Percentiles rank a stretch among this genome's conserved stretches.
These are phyloP conservation scores for Tilletia caries DNA, from an alignment of 1,284 basidiomycete species.

Conservation along the genomic window DNA sequence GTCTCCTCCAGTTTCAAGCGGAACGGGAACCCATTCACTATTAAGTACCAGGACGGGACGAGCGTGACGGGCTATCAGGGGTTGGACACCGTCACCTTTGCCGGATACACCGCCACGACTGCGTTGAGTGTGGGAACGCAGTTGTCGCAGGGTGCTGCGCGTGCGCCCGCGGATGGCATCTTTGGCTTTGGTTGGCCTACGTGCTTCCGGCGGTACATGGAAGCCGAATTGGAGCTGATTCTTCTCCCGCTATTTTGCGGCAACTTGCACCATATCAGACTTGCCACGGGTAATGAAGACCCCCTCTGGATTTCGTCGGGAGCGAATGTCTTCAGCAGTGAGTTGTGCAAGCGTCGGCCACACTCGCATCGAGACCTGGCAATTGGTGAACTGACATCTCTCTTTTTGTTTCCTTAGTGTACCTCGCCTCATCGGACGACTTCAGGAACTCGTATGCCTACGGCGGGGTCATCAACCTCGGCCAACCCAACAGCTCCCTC, in stretches of 20 bases:
- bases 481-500: conserved; percentile 52
- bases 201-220: neutral
- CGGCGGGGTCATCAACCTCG: conserved; percentile 55
- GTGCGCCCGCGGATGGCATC: conserved; percentile 55
- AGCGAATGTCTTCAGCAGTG: conserved; percentile 56
- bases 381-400: too few species aligned
- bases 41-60: conserved; percentile 5
- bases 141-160: conserved; percentile 48
- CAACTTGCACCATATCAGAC: too few species aligned
- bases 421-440: conserved; percentile 7
- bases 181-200: conserved; percentile 49
- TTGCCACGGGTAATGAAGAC: conserved; percentile 55
- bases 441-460: conserved; percentile 2
- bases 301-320: conserved; percentile 66
- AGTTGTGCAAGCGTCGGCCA: too few species aligned
- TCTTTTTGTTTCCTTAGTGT: conserved; percentile 1
- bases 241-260: too few species aligned
- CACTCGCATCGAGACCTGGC: too few species aligned
- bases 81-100: conserved; percentile 59
- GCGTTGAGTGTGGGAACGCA: conserved; percentile 48
- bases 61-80: conserved; percentile 67
- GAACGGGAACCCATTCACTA: neutral
- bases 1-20: neutral
- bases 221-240: too few species aligned
- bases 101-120: conserved; percentile 50